Conservation (phyloP, 2,329 filamentous ascomycete genomes). For the Dothideomycetes sp. region DNA sequence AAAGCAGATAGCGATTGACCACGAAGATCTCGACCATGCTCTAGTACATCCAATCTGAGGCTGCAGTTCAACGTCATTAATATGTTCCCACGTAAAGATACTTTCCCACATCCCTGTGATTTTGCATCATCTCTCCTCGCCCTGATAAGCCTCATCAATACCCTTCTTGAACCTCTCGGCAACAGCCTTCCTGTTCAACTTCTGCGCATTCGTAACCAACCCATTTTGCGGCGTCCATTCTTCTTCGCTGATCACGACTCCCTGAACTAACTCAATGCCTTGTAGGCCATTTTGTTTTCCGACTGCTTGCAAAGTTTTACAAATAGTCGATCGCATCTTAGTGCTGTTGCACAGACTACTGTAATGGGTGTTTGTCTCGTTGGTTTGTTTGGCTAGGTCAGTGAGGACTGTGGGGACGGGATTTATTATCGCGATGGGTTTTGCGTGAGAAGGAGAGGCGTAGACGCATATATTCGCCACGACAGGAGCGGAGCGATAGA, state of each 20-base stretch:
- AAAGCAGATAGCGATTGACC: too few relatives aligned
- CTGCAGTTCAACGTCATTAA: too few relatives aligned
- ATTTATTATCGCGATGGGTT: slow-evolving; percentile 74
- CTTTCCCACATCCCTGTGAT: too few relatives aligned
- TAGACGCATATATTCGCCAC: slow-evolving; percentile 84
- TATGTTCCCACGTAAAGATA: too few relatives aligned
- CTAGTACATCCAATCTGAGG: too few relatives aligned
- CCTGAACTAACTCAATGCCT: slow-evolving; percentile 64
- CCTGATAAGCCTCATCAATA: slow-evolving; percentile 42
- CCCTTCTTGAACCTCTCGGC: slow-evolving; percentile 44
- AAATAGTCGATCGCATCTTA: slow-evolving; percentile 53
- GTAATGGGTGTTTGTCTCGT: slow-evolving; percentile 53
- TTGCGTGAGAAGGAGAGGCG: slow-evolving; percentile 63
- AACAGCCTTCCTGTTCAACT: slow-evolving; percentile 43
- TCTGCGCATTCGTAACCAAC: slow-evolving; percentile 45
- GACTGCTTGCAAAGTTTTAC: slow-evolving; percentile 59
- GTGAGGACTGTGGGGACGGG: slow-evolving; percentile 48
- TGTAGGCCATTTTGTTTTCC: slow-evolving; percentile 59
- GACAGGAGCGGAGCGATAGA: slow-evolving; percentile 71
- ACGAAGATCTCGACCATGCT: too few relatives aligned
- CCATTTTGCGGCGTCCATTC: slow-evolving; percentile 80
- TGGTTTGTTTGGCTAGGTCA: slow-evolving; percentile 46
- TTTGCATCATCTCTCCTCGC: too few relatives aligned
- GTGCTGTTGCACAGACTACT: slow-evolving; percentile 60
- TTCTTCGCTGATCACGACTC: slow-evolving; percentile 70